These are phyloP conservation scores for Pseudogymnoascus destructans DNA, from an alignment of 2,329 filamentous ascomycete species.

Conservation along the genomic window DNA sequence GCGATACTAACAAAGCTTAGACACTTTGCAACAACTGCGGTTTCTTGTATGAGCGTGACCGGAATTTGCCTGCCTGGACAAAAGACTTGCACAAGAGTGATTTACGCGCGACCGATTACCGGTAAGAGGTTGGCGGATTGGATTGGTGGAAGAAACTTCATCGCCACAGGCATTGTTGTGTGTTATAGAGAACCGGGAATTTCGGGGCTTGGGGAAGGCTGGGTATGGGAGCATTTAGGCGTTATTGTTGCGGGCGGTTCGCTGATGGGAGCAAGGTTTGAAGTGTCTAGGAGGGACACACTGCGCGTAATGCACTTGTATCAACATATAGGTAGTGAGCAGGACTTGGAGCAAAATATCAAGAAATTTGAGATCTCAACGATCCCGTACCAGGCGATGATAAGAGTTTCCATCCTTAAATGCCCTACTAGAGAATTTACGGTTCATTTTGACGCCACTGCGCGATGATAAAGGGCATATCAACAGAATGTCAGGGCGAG, in stretches of 20 bases:
- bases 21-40: conserved; percentile 90
- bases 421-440: too few relatives aligned
- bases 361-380: neutral
- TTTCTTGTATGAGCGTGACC: conserved; percentile 75
- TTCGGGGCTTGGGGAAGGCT: neutral
- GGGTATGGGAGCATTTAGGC: neutral
- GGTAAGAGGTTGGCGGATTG: conserved; percentile 14
- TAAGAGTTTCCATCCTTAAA: too few relatives aligned
- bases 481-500: neutral
- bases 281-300: neutral
- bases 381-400: too few relatives aligned
- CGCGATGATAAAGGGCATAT: too few relatives aligned
- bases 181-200: neutral
- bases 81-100: conserved; percentile 47
- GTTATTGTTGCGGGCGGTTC: conserved; percentile 2
- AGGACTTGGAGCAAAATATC: neutral
- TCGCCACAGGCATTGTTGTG: neutral
- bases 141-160: neutral
- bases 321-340: neutral
- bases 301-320: neutral
- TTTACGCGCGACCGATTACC: conserved; percentile 22
- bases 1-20: conserved; percentile 26
- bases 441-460: too few relatives aligned
- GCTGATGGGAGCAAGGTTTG: neutral
- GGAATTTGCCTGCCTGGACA: conserved; percentile 66